Evolutionary conservation across 2,329 filamentous ascomycete species (phyloP), one percentile per base, ranked within the genome.

Genomic region (Thielaviopsis populi): DNA sequence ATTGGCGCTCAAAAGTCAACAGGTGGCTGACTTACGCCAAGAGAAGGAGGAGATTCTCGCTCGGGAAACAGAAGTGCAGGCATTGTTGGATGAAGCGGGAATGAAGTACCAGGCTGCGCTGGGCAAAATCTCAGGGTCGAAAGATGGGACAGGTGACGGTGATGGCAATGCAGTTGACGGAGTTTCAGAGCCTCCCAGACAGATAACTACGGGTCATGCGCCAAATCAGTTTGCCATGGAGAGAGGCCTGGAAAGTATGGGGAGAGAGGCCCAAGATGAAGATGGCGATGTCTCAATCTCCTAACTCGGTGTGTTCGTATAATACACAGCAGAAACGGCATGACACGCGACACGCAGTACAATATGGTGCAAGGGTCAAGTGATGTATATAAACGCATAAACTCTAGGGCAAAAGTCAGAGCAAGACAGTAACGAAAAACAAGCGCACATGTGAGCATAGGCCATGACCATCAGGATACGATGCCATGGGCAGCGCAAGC

Each of bases 1-100:
- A 63, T 83, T 86, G 64, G 78, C 79, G 33, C 74, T 77, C 60
- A 85, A 87, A 70, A 76, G 83, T 64, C 77, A 77, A 63, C 79
- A 81, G 66, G 83, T 94, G 71, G 82, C 85, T 68, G 83, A 83
- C 58, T 75, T 91, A 59, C 80, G 83, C 68, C 77, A 78, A 66
- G 89, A 95, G 71, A 88, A 86, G 70, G 75, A 78, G 2, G 82
- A 87, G 37, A 80, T 96, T 50, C 74, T 80, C 3, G 78, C 80
- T 67, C 79, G 90, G 65, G 88, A 96, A 73, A 80, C 78, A 4
- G 88, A 94, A 72, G 87, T 96, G 0, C 91, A 96, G 73, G 79
- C 80, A 22, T 75, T 95, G 63, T 76, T 97, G 62, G 86, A 90
- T 71, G 86, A 94, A 72, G 89, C 90, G 0, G 91, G 89, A 0